These are phyloP conservation scores for Fusarium sp. DNA, from an alignment of 2,329 filamentous ascomycete genomes.

Conservation along the genomic window DNA sequence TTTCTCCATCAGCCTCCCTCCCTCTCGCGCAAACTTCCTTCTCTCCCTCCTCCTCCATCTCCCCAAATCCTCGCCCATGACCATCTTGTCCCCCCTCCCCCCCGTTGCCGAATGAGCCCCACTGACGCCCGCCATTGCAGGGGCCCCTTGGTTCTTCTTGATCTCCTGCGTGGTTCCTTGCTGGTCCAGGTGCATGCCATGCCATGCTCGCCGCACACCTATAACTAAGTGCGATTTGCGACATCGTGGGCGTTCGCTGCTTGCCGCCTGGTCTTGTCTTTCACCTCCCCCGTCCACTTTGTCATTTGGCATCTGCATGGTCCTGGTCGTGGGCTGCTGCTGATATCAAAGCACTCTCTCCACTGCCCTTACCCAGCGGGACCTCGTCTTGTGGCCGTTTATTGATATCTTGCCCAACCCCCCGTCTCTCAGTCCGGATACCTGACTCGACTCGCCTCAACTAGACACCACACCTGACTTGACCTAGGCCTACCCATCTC, in stretches of 20 bases:
- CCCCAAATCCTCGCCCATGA: constrained; percentile 24
- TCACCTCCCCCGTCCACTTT: constrained; percentile 14
- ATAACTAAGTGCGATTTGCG: constrained; percentile 42
- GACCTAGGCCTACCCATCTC: constrained; percentile 3
- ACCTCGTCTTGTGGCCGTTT: constrained; percentile 21
- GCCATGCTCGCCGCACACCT: constrained; percentile 40
- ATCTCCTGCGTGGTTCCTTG: constrained; percentile 44
- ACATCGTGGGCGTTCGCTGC: constrained; percentile 34
- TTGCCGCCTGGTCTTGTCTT: constrained; percentile 19
- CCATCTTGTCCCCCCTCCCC: constrained; percentile 9
- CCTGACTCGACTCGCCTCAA: constrained; percentile 33
- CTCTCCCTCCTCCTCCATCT: constrained; percentile 20
- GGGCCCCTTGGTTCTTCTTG: constrained; percentile 38
- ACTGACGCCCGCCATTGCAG: constrained; percentile 41
- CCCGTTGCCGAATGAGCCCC: constrained; percentile 38
- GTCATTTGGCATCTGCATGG: constrained; percentile 39
- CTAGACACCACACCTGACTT: constrained; percentile 19
- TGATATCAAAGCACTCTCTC: constrained; percentile 24
- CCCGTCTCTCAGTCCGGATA: constrained; percentile 8
- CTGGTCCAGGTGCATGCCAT: constrained; percentile 31
- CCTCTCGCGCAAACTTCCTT: constrained; percentile 12
- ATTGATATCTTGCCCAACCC: constrained; percentile 35
- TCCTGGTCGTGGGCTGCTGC: constrained; percentile 21
- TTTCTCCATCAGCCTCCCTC: constrained; percentile 24
- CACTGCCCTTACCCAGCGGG: constrained; percentile 36